Evolutionary conservation across 352 stramenopile species (phyloP).

Genomic region (Globisporangium nunn): DNA sequence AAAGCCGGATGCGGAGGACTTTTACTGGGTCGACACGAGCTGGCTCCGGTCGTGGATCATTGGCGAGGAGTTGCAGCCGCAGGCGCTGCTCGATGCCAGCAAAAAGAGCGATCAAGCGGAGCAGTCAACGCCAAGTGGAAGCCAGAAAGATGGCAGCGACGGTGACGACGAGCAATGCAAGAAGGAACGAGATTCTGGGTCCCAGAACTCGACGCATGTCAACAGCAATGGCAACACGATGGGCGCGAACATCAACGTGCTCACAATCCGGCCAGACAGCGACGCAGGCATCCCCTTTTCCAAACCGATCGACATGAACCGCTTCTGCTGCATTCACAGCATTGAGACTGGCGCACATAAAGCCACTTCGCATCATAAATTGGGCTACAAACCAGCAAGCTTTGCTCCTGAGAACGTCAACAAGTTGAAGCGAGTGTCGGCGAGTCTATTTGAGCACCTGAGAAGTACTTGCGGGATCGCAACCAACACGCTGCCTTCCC

Average conservation of each 20-base stretch:
- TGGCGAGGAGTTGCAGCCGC: constrained; percentile 31
- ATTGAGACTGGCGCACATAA: constrained; percentile 7
- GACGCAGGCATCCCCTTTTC: constrained; percentile 48
- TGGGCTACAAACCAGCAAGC: constrained; percentile 2
- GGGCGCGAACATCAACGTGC: neutral
- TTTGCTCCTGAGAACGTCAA: constrained; percentile 47
- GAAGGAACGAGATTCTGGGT: constrained; percentile 5
- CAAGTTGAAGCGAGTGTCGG: constrained; percentile 60
- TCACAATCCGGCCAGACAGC: constrained; percentile 4
- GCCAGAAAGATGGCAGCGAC: constrained; percentile 7
- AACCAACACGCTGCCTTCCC: constrained; percentile 2
- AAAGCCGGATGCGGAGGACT: constrained; percentile 21
- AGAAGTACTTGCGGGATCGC: constrained; percentile 27
- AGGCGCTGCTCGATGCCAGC: neutral
- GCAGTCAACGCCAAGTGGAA: neutral
- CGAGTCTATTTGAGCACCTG: constrained; percentile 36
- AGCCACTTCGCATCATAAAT: neutral
- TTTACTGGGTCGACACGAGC: constrained; percentile 66
- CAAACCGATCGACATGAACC: constrained; percentile 38
- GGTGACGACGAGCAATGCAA: constrained; percentile 9
- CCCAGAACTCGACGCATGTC: neutral
- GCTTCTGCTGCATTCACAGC: constrained; percentile 44
- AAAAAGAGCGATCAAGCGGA: constrained; percentile 8
- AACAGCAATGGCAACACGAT: constrained; percentile 1
- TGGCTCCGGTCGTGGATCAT: constrained; percentile 62